Conservation (phyloP, 257 asterid species). For the Eustoma russellianum region DNA sequence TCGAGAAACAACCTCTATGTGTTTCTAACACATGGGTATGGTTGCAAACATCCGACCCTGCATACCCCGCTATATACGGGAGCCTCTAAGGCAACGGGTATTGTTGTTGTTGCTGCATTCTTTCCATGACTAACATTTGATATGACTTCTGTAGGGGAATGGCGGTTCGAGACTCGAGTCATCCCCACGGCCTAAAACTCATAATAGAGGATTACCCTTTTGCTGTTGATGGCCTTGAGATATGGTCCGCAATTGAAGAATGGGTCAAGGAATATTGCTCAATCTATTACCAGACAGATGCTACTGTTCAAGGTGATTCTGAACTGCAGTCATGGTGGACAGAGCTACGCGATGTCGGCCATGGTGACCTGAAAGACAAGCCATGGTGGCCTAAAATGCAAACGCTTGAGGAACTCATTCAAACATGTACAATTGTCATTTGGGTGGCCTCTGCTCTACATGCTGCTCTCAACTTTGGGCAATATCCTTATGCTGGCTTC, state of each 20-base stretch:
- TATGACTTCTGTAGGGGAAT: slow-evolving; percentile 44
- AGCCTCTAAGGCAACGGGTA: too few species aligned
- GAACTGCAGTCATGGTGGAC: slow-evolving; percentile 84
- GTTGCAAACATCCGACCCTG: too few species aligned
- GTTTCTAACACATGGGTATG: too few species aligned
- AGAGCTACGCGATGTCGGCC: slow-evolving; percentile 61
- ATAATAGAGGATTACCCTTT: slow-evolving; percentile 69
- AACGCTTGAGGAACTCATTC: slow-evolving; percentile 35
- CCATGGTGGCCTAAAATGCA: slow-evolving; percentile 73
- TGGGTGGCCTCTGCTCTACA: slow-evolving; percentile 87
- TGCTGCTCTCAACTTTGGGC: slow-evolving; percentile 78
- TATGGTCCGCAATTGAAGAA: slow-evolving; percentile 58
- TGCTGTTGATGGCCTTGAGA: slow-evolving; percentile 72
- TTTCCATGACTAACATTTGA: neutral
- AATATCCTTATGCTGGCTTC: slow-evolving; percentile 68
- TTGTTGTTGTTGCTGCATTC: too few species aligned
- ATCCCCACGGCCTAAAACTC: slow-evolving; percentile 53
- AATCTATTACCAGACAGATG: slow-evolving; percentile 41
- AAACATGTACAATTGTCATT: slow-evolving; percentile 51
- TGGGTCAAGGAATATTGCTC: slow-evolving; percentile 61
- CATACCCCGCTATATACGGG: too few species aligned
- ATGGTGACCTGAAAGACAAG: slow-evolving; percentile 55
- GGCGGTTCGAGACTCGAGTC: slow-evolving; percentile 45
- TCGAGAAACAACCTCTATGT: too few species aligned
- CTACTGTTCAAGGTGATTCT: slow-evolving; percentile 23